phyloP scores from a whole-genome alignment of 805 yeast species.

The Clavispora carvajalis region DNA sequence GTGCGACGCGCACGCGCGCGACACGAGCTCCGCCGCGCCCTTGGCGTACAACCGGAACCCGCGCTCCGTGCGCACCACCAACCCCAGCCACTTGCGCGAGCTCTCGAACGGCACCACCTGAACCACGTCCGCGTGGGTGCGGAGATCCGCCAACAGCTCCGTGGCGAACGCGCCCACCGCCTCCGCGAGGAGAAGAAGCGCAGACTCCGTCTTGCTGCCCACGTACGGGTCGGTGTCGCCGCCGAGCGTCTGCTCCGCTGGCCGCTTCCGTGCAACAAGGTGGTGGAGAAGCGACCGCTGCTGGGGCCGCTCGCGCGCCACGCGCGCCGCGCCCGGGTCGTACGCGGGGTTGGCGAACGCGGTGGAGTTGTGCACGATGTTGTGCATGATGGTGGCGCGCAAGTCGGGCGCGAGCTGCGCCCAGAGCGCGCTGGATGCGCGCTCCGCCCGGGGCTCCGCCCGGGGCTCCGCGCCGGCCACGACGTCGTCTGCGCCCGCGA shows the following conservation, averaged over 20 bases:
- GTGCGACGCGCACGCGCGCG: conserved; percentile 49
- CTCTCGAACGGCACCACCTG: conserved; percentile 90
- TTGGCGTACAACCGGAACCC: conserved; percentile 65
- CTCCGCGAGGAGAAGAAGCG: conserved; percentile 66
- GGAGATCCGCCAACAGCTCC: conserved; percentile 39
- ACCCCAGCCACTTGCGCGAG: conserved; percentile 86
- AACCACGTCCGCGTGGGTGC: conserved; percentile 37
- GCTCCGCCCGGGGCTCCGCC: too few relatives aligned
- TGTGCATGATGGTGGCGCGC: conserved; percentile 35
- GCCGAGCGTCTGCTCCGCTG: conserved; percentile 6
- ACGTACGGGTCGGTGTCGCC: conserved; percentile 53
- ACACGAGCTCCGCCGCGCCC: conserved; percentile 92
- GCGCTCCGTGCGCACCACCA: conserved; percentile 49
- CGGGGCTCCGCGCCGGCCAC: too few relatives aligned
- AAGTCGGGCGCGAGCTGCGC: conserved; percentile 16
- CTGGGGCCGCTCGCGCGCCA: conserved; percentile 25
- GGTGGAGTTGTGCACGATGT: conserved; percentile 76
- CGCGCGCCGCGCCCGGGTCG: conserved; percentile 26
- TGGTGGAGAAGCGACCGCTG: conserved; percentile 24
- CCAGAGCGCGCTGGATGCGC: too few relatives aligned
- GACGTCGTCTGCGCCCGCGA: background rate
- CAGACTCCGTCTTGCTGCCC: conserved; percentile 95
- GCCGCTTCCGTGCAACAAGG: conserved; percentile 14
- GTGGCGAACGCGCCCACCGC: conserved; percentile 44
- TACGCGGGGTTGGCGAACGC: conserved; percentile 73